phyloP scores from a whole-genome alignment of 1,139 yeast genomes.

The Debaryomyces nepalensis region DNA sequence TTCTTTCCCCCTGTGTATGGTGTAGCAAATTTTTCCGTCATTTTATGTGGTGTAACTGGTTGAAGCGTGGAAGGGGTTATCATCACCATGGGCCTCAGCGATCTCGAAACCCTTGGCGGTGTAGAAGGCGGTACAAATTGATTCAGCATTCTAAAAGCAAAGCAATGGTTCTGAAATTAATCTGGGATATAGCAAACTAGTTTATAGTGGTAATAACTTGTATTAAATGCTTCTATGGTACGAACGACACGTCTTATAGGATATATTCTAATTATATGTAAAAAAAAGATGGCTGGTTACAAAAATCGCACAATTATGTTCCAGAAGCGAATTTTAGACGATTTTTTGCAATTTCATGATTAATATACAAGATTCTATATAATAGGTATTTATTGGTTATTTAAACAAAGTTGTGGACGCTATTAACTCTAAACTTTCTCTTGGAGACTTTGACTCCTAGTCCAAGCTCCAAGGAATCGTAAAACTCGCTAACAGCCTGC shows the following conservation, averaged over 20 bases:
- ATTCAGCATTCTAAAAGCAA: slow-evolving; percentile 10
- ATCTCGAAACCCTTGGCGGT: slow-evolving; percentile 16
- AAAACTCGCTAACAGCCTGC: slow-evolving; percentile 25
- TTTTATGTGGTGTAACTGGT: slow-evolving; percentile 14
- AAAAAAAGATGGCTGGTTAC: slow-evolving; percentile 9
- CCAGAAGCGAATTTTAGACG: slow-evolving; percentile 1
- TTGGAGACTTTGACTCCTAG: slow-evolving; percentile 27
- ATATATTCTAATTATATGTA: slow-evolving; percentile 1
- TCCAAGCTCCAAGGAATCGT: slow-evolving; percentile 28
- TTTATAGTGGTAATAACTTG: too few species aligned
- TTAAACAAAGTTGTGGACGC: slow-evolving; percentile 27
- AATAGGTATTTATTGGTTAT: neutral
- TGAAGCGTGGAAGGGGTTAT: slow-evolving; percentile 11
- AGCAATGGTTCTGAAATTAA: slow-evolving; percentile 3
- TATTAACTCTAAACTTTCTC: slow-evolving; percentile 32
- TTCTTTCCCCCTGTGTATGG: slow-evolving; percentile 7
- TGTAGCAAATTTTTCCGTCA: slow-evolving; percentile 1
- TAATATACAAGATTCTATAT: neutral
- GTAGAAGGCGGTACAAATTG: slow-evolving; percentile 17
- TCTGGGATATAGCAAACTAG: too few species aligned
- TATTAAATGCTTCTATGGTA: neutral
- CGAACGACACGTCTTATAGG: slow-evolving; percentile 7
- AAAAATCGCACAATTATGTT: slow-evolving; percentile 5
- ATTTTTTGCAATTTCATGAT: slow-evolving; percentile 2
- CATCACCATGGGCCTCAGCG: slow-evolving; percentile 1